These are phyloP conservation scores for Rhizophagus prolifer DNA, from an alignment of 192 early-diverging fungal genomes.

Conservation along the genomic window DNA sequence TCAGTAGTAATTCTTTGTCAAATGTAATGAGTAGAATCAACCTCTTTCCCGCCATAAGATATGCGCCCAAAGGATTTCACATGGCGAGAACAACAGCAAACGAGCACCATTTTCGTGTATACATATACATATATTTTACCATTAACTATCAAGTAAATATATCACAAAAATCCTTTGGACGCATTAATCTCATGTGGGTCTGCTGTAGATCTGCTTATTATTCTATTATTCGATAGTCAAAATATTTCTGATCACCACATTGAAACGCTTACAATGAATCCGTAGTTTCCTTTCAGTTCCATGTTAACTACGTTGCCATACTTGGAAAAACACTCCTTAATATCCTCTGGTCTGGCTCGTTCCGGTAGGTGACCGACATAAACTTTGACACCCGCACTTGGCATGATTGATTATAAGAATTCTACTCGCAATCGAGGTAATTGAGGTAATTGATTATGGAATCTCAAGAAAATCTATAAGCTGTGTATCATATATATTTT, in stretches of 20 bases:
- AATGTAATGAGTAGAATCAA: background rate
- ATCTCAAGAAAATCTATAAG: conserved; percentile 11
- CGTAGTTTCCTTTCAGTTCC: conserved; percentile 30
- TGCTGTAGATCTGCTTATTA: background rate
- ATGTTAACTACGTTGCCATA: conserved; percentile 33
- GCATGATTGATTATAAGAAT: conserved; percentile 2
- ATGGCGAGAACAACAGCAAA: background rate
- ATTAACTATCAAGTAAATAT: background rate
- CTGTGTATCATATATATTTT: background rate
- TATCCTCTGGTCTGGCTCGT: conserved; percentile 32
- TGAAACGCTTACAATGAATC: conserved; percentile 32
- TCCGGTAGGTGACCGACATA: conserved; percentile 32
- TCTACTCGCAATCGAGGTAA: conserved; percentile 1
- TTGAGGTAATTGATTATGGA: conserved; percentile 15
- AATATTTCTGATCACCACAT: conserved; percentile 5
- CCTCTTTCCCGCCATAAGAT: background rate
- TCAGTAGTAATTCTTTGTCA: conserved; percentile 1
- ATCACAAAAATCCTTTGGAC: conserved; percentile 19
- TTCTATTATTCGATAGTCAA: background rate
- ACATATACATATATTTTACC: background rate
- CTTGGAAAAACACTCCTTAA: conserved; percentile 30
- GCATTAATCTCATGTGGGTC: background rate
- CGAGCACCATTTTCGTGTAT: background rate
- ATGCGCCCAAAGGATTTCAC: conserved; percentile 30
- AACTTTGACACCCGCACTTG: conserved; percentile 25